Conservation (phyloP, 164 flowering plant species). For the Stephania cephalantha region DNA sequence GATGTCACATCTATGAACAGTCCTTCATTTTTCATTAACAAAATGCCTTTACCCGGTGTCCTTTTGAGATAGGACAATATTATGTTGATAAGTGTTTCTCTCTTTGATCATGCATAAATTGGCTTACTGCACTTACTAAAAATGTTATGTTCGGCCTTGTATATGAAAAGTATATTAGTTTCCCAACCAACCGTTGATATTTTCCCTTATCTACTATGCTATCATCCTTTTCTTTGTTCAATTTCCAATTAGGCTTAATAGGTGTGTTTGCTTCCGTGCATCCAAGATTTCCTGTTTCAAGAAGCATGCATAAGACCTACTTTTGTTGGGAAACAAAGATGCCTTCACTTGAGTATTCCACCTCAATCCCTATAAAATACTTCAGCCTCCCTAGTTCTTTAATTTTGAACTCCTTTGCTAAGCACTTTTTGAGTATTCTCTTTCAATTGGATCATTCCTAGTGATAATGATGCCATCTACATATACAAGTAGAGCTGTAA, state of each 20-base stretch:
- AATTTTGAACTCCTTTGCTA: neutral
- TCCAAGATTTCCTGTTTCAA: neutral
- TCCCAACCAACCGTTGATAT: neutral
- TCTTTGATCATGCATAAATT: constrained; percentile 1
- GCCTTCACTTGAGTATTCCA: neutral
- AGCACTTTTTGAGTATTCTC: no score
- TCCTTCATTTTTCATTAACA: neutral
- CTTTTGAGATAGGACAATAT: neutral
- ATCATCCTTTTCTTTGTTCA: neutral
- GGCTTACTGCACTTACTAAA: neutral
- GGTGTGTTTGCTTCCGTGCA: neutral
- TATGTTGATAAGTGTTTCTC: neutral
- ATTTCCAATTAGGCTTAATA: neutral
- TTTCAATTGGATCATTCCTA: neutral
- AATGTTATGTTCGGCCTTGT: neutral
- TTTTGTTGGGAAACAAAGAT: neutral
- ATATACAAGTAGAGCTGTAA: neutral
- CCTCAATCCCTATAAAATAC: constrained; percentile 1
- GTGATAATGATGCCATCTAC: neutral
- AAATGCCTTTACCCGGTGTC: neutral
- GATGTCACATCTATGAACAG: no score
- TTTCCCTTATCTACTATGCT: neutral
- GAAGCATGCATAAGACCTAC: neutral
- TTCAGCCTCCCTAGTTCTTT: neutral
- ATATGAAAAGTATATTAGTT: neutral